phyloP scores from a whole-genome alignment of 2,329 filamentous ascomycete species.

The Arachnomyces sp. region DNA sequence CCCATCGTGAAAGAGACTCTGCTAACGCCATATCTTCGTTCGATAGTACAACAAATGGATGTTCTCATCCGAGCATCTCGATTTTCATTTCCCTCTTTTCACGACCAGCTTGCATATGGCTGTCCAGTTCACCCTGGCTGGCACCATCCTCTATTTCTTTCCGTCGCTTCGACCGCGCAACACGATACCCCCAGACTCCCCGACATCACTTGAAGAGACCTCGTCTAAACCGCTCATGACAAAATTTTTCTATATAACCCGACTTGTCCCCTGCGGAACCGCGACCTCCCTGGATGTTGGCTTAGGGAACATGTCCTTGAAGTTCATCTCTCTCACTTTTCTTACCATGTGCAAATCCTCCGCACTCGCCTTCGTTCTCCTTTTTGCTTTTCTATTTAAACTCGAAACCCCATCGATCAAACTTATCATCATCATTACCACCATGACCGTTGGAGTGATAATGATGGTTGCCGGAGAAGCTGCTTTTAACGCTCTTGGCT shows the following conservation, averaged over 20 bases:
- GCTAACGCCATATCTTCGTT: constrained; percentile 16
- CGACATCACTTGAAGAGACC: constrained; percentile 45
- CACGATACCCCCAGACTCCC: constrained; percentile 23
- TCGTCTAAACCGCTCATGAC: constrained; percentile 63
- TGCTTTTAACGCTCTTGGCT: constrained; percentile 78
- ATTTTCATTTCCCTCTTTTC: constrained; percentile 92
- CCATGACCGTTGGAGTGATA: constrained; percentile 87
- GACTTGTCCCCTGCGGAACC: constrained; percentile 83
- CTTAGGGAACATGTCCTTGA: constrained; percentile 87
- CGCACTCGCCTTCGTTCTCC: constrained; percentile 83
- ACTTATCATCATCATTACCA: constrained; percentile 76
- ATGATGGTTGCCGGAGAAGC: constrained; percentile 98
- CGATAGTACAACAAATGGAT: constrained; percentile 98
- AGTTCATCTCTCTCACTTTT: constrained; percentile 94
- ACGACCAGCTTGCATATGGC: constrained; percentile 94
- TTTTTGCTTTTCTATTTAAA: constrained; percentile 91
- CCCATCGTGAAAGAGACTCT: constrained; percentile 1
- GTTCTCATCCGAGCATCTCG: constrained; percentile 76
- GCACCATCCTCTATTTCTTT: constrained; percentile 69
- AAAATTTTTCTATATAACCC: constrained; percentile 81
- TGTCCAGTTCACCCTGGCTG: constrained; percentile 79
- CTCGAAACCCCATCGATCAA: constrained; percentile 82
- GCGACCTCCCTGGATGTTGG: constrained; percentile 95
- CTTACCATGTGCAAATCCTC: constrained; percentile 99
- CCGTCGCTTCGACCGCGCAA: constrained; percentile 68